Conservation (phyloP, 192 early-diverging fungal genomes). For the Backusella australiensis region DNA sequence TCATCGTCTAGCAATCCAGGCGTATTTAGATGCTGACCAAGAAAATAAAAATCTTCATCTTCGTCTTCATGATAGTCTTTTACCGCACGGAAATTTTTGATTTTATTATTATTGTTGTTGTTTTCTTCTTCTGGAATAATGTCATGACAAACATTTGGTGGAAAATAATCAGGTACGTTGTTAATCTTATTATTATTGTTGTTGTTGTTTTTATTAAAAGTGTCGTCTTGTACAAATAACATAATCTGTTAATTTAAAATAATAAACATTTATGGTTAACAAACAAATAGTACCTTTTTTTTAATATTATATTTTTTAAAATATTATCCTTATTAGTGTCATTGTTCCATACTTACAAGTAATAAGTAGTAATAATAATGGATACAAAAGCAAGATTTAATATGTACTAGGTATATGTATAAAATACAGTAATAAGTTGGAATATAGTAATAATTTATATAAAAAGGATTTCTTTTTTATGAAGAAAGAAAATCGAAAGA, state of each 20-base stretch:
- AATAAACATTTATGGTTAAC: slow-evolving; percentile 5
- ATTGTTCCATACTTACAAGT: not conserved
- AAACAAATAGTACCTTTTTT: not conserved
- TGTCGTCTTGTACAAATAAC: slow-evolving; percentile 2
- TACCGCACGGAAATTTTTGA: slow-evolving; percentile 5
- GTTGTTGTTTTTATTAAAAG: not conserved
- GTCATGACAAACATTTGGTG: slow-evolving; percentile 2
- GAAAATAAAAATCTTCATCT: slow-evolving; percentile 15
- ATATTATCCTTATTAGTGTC: not conserved
- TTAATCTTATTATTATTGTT: not conserved
- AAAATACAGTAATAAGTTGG: not conserved
- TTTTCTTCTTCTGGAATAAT: slow-evolving; percentile 3
- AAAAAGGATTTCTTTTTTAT: not conserved
- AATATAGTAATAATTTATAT: not conserved
- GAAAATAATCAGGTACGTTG: not conserved
- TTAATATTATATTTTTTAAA: not conserved
- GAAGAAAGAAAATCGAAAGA: not conserved
- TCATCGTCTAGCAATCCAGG: slow-evolving; percentile 10
- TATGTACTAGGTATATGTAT: not conserved
- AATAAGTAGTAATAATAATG: not conserved
- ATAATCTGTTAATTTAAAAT: slow-evolving; percentile 2
- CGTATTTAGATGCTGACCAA: slow-evolving; percentile 23
- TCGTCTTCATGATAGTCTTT: slow-evolving; percentile 10
- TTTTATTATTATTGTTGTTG: not conserved
- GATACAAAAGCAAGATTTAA: not conserved